These are phyloP conservation scores for Geotrichum candidum DNA, from an alignment of 1,139 yeast species.

Conservation along the genomic window DNA sequence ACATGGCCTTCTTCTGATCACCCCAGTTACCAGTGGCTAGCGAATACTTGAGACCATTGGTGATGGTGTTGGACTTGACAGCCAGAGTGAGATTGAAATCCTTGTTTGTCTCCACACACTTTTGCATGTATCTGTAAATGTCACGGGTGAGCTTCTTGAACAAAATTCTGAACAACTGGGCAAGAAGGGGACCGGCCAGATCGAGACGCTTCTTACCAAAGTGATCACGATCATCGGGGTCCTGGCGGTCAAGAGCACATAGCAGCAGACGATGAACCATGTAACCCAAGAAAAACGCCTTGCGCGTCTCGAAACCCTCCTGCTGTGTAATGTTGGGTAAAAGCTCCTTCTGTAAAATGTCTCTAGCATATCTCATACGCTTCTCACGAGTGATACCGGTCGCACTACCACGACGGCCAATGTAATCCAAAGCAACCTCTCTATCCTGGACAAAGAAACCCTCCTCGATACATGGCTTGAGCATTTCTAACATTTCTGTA, in stretches of 20 bases:
- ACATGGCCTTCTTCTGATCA: conserved; percentile 98
- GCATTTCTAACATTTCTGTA: conserved; percentile 99
- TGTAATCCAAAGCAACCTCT: conserved; percentile 94
- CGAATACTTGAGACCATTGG: conserved; percentile 95
- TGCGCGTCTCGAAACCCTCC: conserved; percentile 94
- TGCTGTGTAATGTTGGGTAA: conserved; percentile 96
- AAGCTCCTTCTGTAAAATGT: conserved; percentile 90
- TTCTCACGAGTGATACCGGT: conserved; percentile 94
- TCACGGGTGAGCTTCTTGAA: conserved; percentile 92
- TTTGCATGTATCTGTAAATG: conserved; percentile 95
- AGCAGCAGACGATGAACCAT: conserved; percentile 92
- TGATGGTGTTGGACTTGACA: conserved; percentile 92
- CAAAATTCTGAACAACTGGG: conserved; percentile 87
- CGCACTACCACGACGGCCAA: conserved; percentile 94
- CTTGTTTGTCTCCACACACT: conserved; percentile 96
- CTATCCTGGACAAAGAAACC: conserved; percentile 97
- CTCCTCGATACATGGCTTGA: conserved; percentile 98
- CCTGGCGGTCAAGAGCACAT: conserved; percentile 95
- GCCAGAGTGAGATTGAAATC: conserved; percentile 95
- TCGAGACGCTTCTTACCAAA: conserved; percentile 97
- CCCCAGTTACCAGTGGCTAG: conserved; percentile 99
- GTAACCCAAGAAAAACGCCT: conserved; percentile 94
- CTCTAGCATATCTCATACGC: conserved; percentile 97
- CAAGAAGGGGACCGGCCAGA: conserved; percentile 95
- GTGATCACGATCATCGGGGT: conserved; percentile 98